Percentiles rank a stretch among this genome's conserved stretches.
These are phyloP conservation scores for Pleurotus ostreatus DNA, from an alignment of 768 basidiomycete genomes.

Conservation along the genomic window DNA sequence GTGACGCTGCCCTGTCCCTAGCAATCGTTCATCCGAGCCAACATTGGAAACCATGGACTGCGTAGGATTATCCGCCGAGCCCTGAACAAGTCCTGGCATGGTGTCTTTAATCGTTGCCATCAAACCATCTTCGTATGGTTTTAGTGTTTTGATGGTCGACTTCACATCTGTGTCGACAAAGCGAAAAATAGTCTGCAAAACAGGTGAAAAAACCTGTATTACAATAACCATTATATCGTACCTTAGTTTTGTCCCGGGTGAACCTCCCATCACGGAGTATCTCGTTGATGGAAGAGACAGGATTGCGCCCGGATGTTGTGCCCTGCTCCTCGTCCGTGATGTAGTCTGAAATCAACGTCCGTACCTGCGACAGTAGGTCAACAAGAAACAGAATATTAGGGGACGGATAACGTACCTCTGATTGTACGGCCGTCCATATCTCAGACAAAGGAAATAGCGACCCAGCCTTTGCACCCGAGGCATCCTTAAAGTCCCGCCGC, in stretches of 20 bases:
- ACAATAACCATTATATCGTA: constrained; percentile 21
- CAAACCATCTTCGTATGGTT: constrained; percentile 79
- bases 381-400: too few species aligned
- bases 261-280: constrained; percentile 82
- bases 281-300: constrained; percentile 92
- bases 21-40: constrained; percentile 69
- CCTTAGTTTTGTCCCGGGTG: constrained; percentile 77
- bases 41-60: constrained; percentile 58
- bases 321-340: constrained; percentile 89
- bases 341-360: constrained; percentile 82
- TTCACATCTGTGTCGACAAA: constrained; percentile 89
- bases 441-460: constrained; percentile 81
- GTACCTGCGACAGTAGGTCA: constrained; percentile 48
- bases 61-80: constrained; percentile 55
- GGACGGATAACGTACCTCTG: constrained; percentile 58
- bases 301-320: constrained; percentile 73
- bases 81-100: constrained; percentile 89
- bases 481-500: constrained; percentile 91
- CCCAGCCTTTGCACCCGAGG: constrained; percentile 71
- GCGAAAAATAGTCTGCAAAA: constrained; percentile 73
- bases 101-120: constrained; percentile 81
- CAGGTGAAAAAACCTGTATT: not conserved
- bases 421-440: constrained; percentile 84
- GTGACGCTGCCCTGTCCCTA: constrained; percentile 76
- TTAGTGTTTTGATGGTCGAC: constrained; percentile 60